Conservation (phyloP, 176 grass and related monocot genomes). For the Rhynchospora tenuis region DNA sequence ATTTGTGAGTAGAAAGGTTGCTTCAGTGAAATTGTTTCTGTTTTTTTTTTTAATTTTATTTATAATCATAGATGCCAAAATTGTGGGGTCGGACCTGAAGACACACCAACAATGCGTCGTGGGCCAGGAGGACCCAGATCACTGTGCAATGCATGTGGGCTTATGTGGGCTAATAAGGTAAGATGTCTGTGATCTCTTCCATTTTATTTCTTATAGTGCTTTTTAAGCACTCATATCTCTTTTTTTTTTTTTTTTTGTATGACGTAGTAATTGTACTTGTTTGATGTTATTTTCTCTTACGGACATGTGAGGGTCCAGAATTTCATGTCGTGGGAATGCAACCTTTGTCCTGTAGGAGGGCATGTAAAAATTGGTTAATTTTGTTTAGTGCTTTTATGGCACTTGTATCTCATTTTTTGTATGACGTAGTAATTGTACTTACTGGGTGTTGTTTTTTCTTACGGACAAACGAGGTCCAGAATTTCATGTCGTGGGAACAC, state of each 20-base stretch:
- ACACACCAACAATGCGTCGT: constrained; percentile 88
- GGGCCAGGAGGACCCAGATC: constrained; percentile 92
- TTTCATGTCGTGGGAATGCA: not conserved
- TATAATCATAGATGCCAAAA: constrained; percentile 66
- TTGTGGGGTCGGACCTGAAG: constrained; percentile 76
- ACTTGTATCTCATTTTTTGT: not conserved
- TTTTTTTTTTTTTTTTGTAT: not conserved
- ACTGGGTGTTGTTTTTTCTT: not conserved
- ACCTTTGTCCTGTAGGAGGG: not conserved
- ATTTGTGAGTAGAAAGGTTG: not conserved
- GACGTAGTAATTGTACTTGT: not conserved
- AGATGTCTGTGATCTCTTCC: not conserved
- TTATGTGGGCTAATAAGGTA: constrained; percentile 97
- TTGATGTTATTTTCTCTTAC: not conserved
- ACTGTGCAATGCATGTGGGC: constrained; percentile 88
- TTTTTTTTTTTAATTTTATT: no score
- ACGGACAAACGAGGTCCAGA: not conserved
- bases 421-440: not conserved
- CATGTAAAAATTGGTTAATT: not conserved
- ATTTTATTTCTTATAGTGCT: not conserved
- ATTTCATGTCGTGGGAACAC: not conserved
- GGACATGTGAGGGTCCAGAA: not conserved
- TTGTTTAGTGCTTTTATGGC: not conserved
- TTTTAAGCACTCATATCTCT: not conserved
- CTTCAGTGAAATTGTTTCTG: constrained; percentile 4